These are phyloP conservation scores for Exophiala viscosa DNA, from an alignment of 2,329 filamentous ascomycete genomes.

Conservation along the genomic window DNA sequence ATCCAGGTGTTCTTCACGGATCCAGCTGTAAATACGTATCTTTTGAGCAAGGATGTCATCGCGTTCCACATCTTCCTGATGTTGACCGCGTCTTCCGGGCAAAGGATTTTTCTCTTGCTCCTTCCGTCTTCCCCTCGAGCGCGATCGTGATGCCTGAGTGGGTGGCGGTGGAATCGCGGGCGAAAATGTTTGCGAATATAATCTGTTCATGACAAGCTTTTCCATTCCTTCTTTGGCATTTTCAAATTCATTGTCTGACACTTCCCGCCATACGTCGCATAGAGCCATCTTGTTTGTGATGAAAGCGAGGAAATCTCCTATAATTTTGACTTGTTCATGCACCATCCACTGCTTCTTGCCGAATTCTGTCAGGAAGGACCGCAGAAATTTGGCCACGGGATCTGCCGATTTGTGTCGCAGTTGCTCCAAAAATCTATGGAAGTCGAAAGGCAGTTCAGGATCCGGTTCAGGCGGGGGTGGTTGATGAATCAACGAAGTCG, in stretches of 20 bases:
- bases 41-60: conserved; percentile 96
- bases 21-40: conserved; percentile 94
- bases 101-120: conserved; percentile 66
- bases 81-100: conserved; percentile 85
- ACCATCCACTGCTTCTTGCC: conserved; percentile 99
- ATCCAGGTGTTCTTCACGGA: conserved; percentile 87
- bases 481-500: conserved; percentile 5
- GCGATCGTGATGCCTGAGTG: conserved; percentile 58
- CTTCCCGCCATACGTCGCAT: conserved; percentile 93
- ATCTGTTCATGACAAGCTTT: conserved; percentile 96
- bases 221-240: conserved; percentile 99
- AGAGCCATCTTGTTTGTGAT: conserved; percentile 98
- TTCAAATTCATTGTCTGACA: conserved; percentile 95
- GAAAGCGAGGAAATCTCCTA: conserved; percentile 91
- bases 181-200: conserved; percentile 95
- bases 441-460: conserved; percentile 86
- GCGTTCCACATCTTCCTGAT: conserved; percentile 95
- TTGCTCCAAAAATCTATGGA: conserved; percentile 94
- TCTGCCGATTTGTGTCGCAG: conserved; percentile 96
- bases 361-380: conserved; percentile 92
- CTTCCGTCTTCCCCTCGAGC: conserved; percentile 64
- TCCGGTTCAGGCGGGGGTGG: conserved; percentile 71
- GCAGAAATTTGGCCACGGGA: conserved; percentile 89
- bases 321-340: conserved; percentile 98
- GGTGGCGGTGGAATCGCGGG: conserved; percentile 82